Base-by-base conservation (phyloP, 2,329 filamentous ascomycete genomes). In the Rugonectria rugulosa region DNA sequence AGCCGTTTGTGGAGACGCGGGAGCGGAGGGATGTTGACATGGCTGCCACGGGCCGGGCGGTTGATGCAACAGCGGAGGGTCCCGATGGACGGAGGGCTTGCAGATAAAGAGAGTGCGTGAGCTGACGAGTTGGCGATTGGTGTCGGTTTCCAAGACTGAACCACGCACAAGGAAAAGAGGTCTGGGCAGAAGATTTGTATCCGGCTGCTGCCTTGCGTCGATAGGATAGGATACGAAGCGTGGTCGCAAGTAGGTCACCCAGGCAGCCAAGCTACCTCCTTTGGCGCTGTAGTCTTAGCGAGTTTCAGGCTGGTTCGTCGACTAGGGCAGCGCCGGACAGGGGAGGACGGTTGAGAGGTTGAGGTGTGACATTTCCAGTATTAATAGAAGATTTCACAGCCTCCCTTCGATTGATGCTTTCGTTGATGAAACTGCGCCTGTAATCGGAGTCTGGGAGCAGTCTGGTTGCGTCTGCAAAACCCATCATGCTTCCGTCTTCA, bases 171-270 rank as follows among this genome's bases (percentile, higher is more conserved):
- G n/a, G n/a, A 15, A 17, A 17, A 23, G 45, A 48, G 63, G 57
- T 50, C 34, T 20, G 20, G 29, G 6, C 34, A 46, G n/a, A 29
- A 24, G 50, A 54, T 68, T 67, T 68, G 63, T 68, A 68, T 52
- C 50, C 38, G 59, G 50, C 49, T 66, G 66, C 57, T 68, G 66
- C 66, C 66, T 68, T 66, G 61, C 23, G 51, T 31, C 27, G 29
- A 46, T 50, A 44, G 53, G 49, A 50, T 40, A 52, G 49, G 53
- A 59, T 52, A 40, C 41, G 51, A 57, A 66, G 57, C 59, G 61
- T 59, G 56, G 60, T 59, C 56, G 38, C 56, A 58, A 53, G 60
- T 53, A 49, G n/a, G 20, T 4, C 6, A 20, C 10, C 20, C 36
- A 62, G 57, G 55, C 59, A 59, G 52, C 56, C 42, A 57, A 63